phyloP scores from a whole-genome alignment of 192 early-diverging fungal genomes.

The Backusella australiensis region DNA sequence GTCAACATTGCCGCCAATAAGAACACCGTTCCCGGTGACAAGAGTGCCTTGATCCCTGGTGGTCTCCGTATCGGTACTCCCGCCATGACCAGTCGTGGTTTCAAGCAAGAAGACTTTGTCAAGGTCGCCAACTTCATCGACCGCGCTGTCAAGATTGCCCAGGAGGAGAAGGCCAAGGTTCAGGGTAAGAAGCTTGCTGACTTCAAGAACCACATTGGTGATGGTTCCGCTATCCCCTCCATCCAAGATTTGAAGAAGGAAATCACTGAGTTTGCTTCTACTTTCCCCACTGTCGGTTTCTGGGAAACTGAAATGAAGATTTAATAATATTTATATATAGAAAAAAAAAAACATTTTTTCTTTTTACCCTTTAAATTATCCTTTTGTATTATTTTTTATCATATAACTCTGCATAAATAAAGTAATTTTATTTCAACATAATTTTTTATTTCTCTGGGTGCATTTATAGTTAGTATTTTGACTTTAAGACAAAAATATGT shows the following conservation, averaged over 20 bases:
- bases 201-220: conserved; percentile 84
- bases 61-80: conserved; percentile 95
- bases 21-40: conserved; percentile 98
- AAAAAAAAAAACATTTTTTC: neutral
- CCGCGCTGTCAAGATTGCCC: conserved; percentile 78
- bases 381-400: neutral
- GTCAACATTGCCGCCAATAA: conserved; percentile 98
- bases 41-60: conserved; percentile 87
- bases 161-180: conserved; percentile 65
- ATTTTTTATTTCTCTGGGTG: neutral
- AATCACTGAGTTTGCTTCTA: conserved; percentile 78
- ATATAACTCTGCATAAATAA: neutral
- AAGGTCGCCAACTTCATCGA: conserved; percentile 85
- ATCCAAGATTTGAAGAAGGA: conserved; percentile 73
- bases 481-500: neutral
- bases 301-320: conserved; percentile 66
- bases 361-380: conserved; percentile 1
- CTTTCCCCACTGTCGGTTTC: conserved; percentile 91
- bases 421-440: neutral
- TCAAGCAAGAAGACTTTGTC: conserved; percentile 86
- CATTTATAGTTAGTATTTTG: neutral
- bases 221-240: conserved; percentile 55
- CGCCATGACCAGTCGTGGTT: conserved; percentile 95
- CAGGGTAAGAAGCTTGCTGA: conserved; percentile 75
- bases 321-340: conserved; percentile 9